These are phyloP conservation scores for Pleoardoris graminearum DNA, from an alignment of 2,329 filamentous ascomycete genomes.

Conservation along the genomic window DNA sequence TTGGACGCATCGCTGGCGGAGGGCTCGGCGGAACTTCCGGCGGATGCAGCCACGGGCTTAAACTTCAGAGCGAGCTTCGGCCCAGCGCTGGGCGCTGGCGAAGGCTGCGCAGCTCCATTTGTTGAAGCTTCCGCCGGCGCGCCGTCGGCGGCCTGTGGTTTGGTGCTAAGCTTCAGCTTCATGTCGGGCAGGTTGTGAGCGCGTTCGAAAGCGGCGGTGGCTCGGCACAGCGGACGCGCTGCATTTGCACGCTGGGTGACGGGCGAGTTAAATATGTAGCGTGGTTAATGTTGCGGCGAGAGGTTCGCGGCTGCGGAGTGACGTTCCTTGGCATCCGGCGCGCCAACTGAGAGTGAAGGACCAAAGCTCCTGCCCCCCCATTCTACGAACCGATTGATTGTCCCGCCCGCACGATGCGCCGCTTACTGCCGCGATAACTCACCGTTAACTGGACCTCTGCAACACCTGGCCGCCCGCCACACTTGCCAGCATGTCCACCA, in stretches of 20 bases:
- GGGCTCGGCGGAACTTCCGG: conserved; percentile 13
- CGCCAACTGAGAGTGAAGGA: conserved; percentile 5
- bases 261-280: neutral
- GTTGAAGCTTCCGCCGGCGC: conserved; percentile 22
- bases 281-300: conserved; percentile 6
- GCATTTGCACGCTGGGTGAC: neutral
- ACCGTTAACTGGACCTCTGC: conserved; percentile 24
- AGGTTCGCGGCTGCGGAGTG: neutral
- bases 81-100: conserved; percentile 13
- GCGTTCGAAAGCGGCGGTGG: neutral
- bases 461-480: neutral
- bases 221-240: neutral
- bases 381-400: too few relatives aligned
- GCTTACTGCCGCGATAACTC: conserved; percentile 22
- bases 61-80: conserved; percentile 30
- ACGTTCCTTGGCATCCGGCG: conserved; percentile 3
- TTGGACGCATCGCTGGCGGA: conserved; percentile 38
- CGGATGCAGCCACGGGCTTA: conserved; percentile 33
- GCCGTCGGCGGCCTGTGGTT: conserved; percentile 21
- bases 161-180: conserved; percentile 41
- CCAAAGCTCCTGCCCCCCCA: conserved; percentile 24
- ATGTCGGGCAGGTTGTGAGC: conserved; percentile 16
- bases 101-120: conserved; percentile 6
- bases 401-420: too few relatives aligned
- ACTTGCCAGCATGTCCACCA: conserved; percentile 38